Evolutionary conservation across 768 basidiomycete genomes (phyloP).

Genomic region (Collybiopsis luxurians): DNA sequence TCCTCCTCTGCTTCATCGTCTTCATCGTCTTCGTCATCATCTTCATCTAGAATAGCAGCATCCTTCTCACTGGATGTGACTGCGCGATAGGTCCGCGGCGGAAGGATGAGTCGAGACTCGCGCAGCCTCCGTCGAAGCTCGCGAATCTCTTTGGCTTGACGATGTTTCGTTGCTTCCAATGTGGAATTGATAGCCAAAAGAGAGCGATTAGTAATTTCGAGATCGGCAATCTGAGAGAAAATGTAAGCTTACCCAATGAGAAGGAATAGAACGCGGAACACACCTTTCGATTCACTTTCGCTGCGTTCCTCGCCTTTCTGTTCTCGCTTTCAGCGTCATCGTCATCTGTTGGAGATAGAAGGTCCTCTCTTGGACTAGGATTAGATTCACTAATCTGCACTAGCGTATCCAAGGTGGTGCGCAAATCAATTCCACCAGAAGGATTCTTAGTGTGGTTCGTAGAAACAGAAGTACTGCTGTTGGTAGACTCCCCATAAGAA

Average conservation of each 20-base stretch:
- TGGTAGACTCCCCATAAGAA: conserved; percentile 37
- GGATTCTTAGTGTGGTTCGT: conserved; percentile 2
- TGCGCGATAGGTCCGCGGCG: conserved; percentile 58
- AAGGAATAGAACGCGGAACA: background rate
- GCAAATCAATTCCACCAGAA: conserved; percentile 14
- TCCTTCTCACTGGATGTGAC: conserved; percentile 35
- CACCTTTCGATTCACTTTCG: conserved; percentile 88
- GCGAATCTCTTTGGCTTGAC: conserved; percentile 82
- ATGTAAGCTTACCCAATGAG: background rate
- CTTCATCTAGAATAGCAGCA: conserved; percentile 20
- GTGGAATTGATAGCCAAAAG: conserved; percentile 82
- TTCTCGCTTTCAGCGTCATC: conserved; percentile 34
- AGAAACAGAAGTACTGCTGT: conserved; percentile 26
- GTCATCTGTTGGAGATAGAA: conserved; percentile 28
- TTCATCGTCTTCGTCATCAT: conserved; percentile 42
- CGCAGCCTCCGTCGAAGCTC: conserved; percentile 80
- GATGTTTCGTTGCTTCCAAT: conserved; percentile 76
- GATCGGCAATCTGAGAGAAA: conserved; percentile 72
- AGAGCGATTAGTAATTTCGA: conserved; percentile 88
- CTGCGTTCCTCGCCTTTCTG: conserved; percentile 61
- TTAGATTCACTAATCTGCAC: conserved; percentile 32
- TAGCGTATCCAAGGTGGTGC: conserved; percentile 41
- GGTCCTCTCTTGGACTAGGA: conserved; percentile 19
- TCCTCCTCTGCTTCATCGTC: conserved; percentile 46
- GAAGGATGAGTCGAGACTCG: conserved; percentile 76